Evolutionary conservation across 352 stramenopile species (phyloP).

Genomic region (Globisporangium spinosum): DNA sequence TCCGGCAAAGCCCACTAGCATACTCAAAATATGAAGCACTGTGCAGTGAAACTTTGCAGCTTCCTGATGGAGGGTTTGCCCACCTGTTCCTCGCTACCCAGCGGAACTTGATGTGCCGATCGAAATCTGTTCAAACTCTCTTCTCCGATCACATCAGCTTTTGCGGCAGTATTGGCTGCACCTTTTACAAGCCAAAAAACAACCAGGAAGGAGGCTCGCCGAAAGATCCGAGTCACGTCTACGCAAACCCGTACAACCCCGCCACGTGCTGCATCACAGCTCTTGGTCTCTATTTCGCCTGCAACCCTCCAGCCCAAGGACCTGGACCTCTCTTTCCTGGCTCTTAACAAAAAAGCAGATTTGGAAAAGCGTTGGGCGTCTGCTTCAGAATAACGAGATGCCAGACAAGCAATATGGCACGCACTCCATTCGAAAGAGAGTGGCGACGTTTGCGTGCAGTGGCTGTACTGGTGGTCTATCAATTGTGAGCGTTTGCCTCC

Average conservation of each 20-base stretch:
- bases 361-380: background rate
- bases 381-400: background rate
- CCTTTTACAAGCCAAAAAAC: background rate
- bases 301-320: background rate
- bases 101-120: background rate
- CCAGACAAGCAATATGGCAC: background rate
- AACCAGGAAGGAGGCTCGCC: background rate
- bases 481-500: background rate
- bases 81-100: background rate
- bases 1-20: background rate
- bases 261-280: background rate
- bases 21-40: background rate
- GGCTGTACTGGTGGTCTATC: background rate
- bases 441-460: background rate
- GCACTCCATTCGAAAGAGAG: background rate
- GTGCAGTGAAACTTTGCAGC: background rate
- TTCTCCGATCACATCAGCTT: background rate
- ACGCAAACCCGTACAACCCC: background rate
- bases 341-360: background rate
- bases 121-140: background rate
- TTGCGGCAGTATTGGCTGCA: background rate
- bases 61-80: background rate
- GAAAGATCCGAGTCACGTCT: background rate
- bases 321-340: background rate
- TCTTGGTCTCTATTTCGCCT: background rate